Percentiles rank a stretch among this genome's conserved stretches.
Evolutionary conservation across 345 rosid genomes (phyloP).

Genomic region (Aquilaria yunnanensis): DNA sequence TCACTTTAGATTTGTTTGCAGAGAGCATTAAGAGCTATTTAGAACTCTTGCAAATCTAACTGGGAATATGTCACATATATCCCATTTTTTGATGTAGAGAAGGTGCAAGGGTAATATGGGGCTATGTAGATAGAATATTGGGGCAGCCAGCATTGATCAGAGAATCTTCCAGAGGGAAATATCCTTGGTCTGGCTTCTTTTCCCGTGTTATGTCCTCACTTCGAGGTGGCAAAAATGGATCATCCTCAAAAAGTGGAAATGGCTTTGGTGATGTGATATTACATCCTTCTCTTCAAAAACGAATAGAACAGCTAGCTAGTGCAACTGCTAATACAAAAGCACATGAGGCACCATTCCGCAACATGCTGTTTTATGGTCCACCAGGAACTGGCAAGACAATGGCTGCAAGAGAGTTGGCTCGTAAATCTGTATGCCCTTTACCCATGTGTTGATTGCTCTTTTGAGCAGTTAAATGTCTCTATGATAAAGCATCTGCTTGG

Average conservation of each 20-base stretch:
- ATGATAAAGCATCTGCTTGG: too few species aligned
- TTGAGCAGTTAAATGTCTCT: too few species aligned
- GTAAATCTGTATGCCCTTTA: constrained; percentile 66
- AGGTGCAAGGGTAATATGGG: constrained; percentile 98
- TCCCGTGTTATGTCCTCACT: constrained; percentile 40
- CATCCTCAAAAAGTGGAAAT: constrained; percentile 46
- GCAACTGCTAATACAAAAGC: constrained; percentile 97
- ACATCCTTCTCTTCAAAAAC: constrained; percentile 78
- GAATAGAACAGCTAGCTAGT: constrained; percentile 77
- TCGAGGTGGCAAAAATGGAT: constrained; percentile 34
- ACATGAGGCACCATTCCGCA: constrained; percentile 92
- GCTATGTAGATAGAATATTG: constrained; percentile 92
- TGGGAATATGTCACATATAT: too few species aligned
- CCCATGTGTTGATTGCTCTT: background rate
- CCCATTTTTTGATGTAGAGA: constrained; percentile 46
- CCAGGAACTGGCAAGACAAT: constrained; percentile 99
- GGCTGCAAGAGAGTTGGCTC: constrained; percentile 95
- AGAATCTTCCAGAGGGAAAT: constrained; percentile 97
- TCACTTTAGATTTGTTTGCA: too few species aligned
- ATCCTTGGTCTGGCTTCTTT: constrained; percentile 87
- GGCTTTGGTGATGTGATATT: constrained; percentile 95
- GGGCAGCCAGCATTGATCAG: constrained; percentile 98
- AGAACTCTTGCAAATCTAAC: too few species aligned
- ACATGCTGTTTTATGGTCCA: constrained; percentile 96
- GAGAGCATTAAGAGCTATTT: too few species aligned